Conservation (phyloP, 768 basidiomycete genomes). For the Psilocybe cubensis region DNA sequence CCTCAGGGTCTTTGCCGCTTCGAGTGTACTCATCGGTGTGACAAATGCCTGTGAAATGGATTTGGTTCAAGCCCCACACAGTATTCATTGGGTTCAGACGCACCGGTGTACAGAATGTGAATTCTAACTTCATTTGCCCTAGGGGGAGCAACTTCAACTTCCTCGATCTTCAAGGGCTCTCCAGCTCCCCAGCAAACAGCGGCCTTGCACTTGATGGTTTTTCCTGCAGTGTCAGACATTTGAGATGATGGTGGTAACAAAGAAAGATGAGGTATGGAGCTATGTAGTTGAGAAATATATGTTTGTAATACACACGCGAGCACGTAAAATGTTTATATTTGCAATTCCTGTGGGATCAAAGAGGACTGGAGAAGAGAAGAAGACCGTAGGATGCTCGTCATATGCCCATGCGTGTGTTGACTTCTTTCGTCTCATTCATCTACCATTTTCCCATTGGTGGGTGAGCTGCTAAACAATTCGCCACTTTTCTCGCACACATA, state of each 20-base stretch:
- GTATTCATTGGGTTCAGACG: conserved; percentile 18
- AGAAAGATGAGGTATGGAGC: conserved; percentile 18
- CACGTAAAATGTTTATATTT: conserved; percentile 12
- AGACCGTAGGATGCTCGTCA: conserved; percentile 5
- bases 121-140: conserved; percentile 91
- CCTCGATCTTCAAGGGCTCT: conserved; percentile 83
- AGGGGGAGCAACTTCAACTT: conserved; percentile 94
- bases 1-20: conserved; percentile 96
- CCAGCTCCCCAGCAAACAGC: conserved; percentile 96
- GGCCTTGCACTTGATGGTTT: conserved; percentile 86
- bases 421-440: conserved; percentile 7
- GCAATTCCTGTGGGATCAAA: conserved; percentile 19
- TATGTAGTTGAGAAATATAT: conserved; percentile 5
- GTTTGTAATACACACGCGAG: background rate
- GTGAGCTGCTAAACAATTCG: background rate
- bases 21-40: conserved; percentile 98
- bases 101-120: conserved; percentile 89
- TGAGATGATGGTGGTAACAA: conserved; percentile 24
- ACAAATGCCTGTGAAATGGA: conserved; percentile 70
- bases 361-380: background rate
- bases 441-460: conserved; percentile 6
- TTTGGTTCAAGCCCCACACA: background rate
- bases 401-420: conserved; percentile 2
- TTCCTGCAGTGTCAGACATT: conserved; percentile 80
- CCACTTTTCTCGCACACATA: background rate